Base-by-base conservation (phyloP, 179 eudicot species). In the Silene noctiflora region DNA sequence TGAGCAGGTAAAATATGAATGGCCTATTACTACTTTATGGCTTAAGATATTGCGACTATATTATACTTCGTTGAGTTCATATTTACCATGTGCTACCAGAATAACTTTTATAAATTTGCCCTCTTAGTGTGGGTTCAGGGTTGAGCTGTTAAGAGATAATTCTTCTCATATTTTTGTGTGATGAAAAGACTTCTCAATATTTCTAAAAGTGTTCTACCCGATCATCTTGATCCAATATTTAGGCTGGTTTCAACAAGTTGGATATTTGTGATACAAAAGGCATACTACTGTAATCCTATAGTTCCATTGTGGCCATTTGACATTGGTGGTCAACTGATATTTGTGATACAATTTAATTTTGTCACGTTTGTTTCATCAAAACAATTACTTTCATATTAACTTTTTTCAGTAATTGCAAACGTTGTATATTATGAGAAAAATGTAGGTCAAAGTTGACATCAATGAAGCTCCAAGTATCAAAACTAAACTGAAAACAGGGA, bases 1-100 rank as follows among this genome's bases (percentile, higher is more conserved):
- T 53, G 60, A 20, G 55, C 66, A 76, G 78, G 78, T 67, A 75
- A 55, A 5, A 8, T 3, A 31, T 22, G 4, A 51, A 29, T 17
- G 56, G 62, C 19, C 24, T 31, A 25, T 70, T 48, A 46, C 42
- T 53, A 24, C 27, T 71, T 48, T 20, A 44, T 51, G 33, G 73
- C 21, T 48, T 51, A 53, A 53, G 25, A 29, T 27, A 55, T 56
- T n/a, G 64, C 62, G 55, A 0, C 46, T 13, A 27, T n/a, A 29
- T 29, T 39, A 39, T 53, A 29, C 19, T 27, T 71, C 0, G 31
- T 53, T 55, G 16, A 71, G 74, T 59, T 71, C 9, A 0, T 71
- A 51, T 70, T 24, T 39, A 68, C 59, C 22, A 12, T 39, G 51
- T 39, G 42, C 55, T 20, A 19, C 71, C 17, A 19, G 24, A 68